Evolutionary conservation across 306 rosid genomes (phyloP), one percentile per base, ranked within the genome.

Genomic region (Lagenaria siceraria): DNA sequence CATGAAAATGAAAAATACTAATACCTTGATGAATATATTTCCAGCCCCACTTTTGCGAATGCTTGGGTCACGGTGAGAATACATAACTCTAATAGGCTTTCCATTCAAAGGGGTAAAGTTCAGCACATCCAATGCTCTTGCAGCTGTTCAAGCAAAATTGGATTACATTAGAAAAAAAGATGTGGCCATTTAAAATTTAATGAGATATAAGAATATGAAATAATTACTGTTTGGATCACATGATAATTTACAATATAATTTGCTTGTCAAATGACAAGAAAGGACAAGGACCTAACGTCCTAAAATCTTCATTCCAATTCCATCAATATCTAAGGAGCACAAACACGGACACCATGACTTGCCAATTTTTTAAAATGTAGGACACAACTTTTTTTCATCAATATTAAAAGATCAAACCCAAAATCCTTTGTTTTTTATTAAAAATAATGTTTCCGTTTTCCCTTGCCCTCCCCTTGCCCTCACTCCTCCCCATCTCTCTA

Each of bases 11-110:
- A 69, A 70, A 62, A n/a, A 62, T 14, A 59, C 1, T 2, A 9
- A 42, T 82, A 82, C 86, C 86, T 83, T 83, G 58, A 83, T 78
- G 61, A 83, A 83, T 18, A 83, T 83, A 77, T 83, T 83, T 43
- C 83, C 86, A 60, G 80, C 53, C 22, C 86, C 86, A 70, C 86
- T 83, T 71, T 80, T 83, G 12, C 86, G 82, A 10, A 42, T 51
- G 53, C 78, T 79, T 1, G 86, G 86, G 70, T 83, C 86, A 33
- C 86, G 86, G 61, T 83, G 79, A 53, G 86, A 83, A 72, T 83
- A 83, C 86, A 83, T 83, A 1, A 83, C 72, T 60, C 86, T 55
- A 46, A 83, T 83, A 48, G 83, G 76, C 68, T 77, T 83, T 27
- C 86, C 86, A 61, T 76, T 83, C 13, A 83, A 51, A 65, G 79